phyloP scores from a whole-genome alignment of 805 yeast genomes.

The Suhomyces canberraensis region DNA sequence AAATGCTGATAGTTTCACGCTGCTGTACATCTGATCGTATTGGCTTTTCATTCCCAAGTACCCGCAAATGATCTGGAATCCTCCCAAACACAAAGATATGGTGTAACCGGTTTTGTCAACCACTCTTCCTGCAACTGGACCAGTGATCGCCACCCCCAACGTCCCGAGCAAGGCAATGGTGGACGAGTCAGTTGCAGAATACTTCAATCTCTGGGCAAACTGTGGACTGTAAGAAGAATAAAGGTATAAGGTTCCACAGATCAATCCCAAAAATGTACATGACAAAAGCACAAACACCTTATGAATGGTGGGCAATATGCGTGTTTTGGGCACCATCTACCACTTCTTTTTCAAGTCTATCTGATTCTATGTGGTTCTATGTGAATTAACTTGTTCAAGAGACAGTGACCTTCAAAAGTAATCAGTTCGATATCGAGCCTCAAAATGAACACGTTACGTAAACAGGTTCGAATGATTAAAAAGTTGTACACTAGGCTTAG shows the following conservation, averaged over 20 bases:
- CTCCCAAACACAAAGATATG: constrained; percentile 49
- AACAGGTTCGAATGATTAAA: too few relatives aligned
- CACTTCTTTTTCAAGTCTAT: too few relatives aligned
- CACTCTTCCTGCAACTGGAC: constrained; percentile 64
- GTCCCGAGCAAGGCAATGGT: constrained; percentile 65
- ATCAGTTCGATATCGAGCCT: too few relatives aligned
- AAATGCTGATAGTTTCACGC: constrained; percentile 40
- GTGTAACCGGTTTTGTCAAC: constrained; percentile 65
- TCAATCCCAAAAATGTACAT: constrained; percentile 43
- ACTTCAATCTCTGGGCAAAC: constrained; percentile 53
- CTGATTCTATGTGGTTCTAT: too few relatives aligned
- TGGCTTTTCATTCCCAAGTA: constrained; percentile 55
- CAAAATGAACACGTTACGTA: too few relatives aligned
- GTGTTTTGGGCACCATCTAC: too few relatives aligned
- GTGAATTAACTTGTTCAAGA: too few relatives aligned
- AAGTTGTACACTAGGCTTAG: too few relatives aligned
- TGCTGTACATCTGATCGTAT: constrained; percentile 39
- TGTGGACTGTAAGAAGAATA: constrained; percentile 81
- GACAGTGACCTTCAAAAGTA: too few relatives aligned
- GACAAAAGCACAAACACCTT: constrained; percentile 21
- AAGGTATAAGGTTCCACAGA: constrained; percentile 72
- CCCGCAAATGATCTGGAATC: constrained; percentile 47
- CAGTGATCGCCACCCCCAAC: constrained; percentile 58
- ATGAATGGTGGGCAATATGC: constrained; percentile 14
- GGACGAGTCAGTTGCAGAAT: constrained; percentile 63